Percentiles rank a stretch among this genome's conserved stretches.
Conservation (phyloP, 257 asterid species). For the Jacaranda mimosifolia region DNA sequence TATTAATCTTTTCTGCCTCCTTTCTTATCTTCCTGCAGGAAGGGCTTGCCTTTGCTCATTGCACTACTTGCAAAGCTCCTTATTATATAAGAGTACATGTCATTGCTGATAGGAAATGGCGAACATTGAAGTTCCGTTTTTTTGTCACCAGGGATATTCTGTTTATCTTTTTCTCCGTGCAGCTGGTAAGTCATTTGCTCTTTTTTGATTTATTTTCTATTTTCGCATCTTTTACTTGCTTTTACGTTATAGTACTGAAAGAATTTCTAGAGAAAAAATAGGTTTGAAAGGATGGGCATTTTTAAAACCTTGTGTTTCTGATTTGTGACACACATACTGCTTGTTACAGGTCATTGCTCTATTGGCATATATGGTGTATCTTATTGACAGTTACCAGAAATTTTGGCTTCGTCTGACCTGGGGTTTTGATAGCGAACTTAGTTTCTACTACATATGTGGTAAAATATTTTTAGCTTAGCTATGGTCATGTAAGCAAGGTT, state of each 20-base stretch:
- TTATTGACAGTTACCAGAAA: conserved; percentile 70
- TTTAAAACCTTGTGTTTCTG: conserved; percentile 18
- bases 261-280: conserved; percentile 3
- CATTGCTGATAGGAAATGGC: conserved; percentile 84
- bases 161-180: conserved; percentile 84
- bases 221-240: conserved; percentile 1
- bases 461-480: conserved; percentile 41
- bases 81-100: conserved; percentile 87
- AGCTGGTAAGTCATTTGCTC: conserved; percentile 69
- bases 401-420: conserved; percentile 82
- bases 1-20: neutral
- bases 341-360: conserved; percentile 72
- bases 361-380: conserved; percentile 74
- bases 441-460: conserved; percentile 96
- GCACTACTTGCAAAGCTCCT: conserved; percentile 97
- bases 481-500: neutral
- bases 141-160: conserved; percentile 94
- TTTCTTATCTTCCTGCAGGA: conserved; percentile 60
- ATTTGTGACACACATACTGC: conserved; percentile 32
- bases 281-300: neutral
- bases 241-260: conserved; percentile 24
- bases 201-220: conserved; percentile 4
- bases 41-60: conserved; percentile 95
- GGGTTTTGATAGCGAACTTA: conserved; percentile 79
- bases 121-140: conserved; percentile 89